phyloP scores from a whole-genome alignment of 192 early-diverging fungal species.

The Coemansia sp. region DNA sequence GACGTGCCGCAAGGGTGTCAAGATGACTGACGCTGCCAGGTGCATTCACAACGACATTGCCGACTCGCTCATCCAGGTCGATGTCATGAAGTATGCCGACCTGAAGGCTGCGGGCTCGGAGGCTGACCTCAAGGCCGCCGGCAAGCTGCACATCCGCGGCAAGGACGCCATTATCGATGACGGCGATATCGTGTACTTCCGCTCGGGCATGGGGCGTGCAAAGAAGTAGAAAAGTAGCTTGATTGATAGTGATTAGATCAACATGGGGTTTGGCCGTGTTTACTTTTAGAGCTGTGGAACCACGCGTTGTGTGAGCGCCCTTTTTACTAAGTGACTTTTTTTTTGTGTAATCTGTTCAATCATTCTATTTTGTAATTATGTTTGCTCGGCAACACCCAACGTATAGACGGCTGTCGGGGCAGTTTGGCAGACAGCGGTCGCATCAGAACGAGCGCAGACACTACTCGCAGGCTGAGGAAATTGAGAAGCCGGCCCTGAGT shows the following conservation, averaged over 20 bases:
- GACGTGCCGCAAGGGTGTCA: constrained; percentile 80
- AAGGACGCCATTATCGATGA: constrained; percentile 91
- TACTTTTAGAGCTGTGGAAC: neutral
- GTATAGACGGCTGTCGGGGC: constrained; percentile 26
- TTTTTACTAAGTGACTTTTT: neutral
- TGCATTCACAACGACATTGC: constrained; percentile 88
- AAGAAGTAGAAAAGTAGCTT: constrained; percentile 28
- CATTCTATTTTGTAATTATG: constrained; percentile 10
- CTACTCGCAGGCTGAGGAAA: neutral
- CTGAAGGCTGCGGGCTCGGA: constrained; percentile 82
- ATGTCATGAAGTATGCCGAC: constrained; percentile 88
- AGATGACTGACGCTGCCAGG: constrained; percentile 89
- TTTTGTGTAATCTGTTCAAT: neutral
- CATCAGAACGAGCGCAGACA: neutral
- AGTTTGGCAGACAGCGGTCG: constrained; percentile 7
- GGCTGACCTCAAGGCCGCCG: constrained; percentile 83
- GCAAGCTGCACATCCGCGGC: constrained; percentile 88
- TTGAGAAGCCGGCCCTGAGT: neutral
- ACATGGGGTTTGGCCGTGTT: neutral
- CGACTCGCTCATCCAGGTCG: constrained; percentile 90
- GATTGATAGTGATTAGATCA: neutral
- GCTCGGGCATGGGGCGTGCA: constrained; percentile 43
- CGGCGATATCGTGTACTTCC: constrained; percentile 88
- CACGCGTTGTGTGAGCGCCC: neutral
- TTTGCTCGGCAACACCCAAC: constrained; percentile 30